Base-by-base conservation (phyloP, 305 asterid genomes). In the Galium porrigens region DNA sequence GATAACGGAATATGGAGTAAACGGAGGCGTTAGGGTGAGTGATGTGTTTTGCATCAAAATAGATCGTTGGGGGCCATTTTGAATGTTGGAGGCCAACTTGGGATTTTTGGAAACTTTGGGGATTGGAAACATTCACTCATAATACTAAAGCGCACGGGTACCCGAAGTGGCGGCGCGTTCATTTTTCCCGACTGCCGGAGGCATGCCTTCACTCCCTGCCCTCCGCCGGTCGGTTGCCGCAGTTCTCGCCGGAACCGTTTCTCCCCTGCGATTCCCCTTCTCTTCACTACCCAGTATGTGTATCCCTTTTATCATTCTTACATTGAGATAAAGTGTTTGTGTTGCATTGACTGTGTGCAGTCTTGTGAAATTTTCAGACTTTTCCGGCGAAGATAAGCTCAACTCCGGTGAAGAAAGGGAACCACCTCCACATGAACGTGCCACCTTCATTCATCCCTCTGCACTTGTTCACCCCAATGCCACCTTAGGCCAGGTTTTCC, bases 381-480 rank as follows among this genome's bases (percentile, higher is more conserved):
- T 67, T 77, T 48, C 74, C 54, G 84, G 72, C 18, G 87, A 77
- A 58, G 82, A 75, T 65, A 81, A 80, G 68, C 56, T 14, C 57
- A 72, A 54, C 32, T 63, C 49, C 68, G 60, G 62, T 61, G 63
- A 69, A 17, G 76, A 74, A 44, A 59, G 34, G 22, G 70, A 41
- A 27, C 15, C 59, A 42, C 22, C 60, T 36, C 65, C 10, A 30
- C 11, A 33, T 25, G 51, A 22, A 3, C 54, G 34, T 12, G 17
- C 70, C 58, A 72, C 74, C 55, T 79, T 69, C 66, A 74, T 91
- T 76, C 96, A 88, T 67, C 90, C 94, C 41, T 72, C 83, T 51
- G 89, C 90, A n/a, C 32, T 83, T 72, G 86, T 91, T 75, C 95
- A 86, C 68, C 86, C 88, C 2, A 68, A 74, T 60, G 90, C 94